Evolutionary conservation across 768 basidiomycete genomes (phyloP), one percentile per base, ranked within the genome.

Genomic region (Russula foetens): DNA sequence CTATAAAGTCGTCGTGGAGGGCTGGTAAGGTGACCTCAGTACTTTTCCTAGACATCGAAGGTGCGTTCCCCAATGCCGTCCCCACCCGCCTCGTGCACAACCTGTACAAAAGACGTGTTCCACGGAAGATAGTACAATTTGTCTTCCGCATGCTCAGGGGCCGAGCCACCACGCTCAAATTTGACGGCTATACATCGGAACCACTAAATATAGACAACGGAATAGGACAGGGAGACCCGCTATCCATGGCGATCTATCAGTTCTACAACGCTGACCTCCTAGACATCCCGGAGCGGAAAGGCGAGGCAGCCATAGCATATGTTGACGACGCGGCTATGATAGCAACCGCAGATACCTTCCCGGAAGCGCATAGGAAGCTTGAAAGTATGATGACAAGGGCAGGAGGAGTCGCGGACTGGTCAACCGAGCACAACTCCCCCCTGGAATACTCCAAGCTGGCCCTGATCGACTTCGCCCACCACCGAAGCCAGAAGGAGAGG

Each of bases 1-100:
- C 45, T 8, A 50, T 71, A 39, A 68, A 67, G 23, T 63, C 68
- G 28, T 58, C 68, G 1, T 72, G 68, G 72, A 47, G 64, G 53
- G 59, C 45, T 3, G 45, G 45, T 14, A 46, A 46, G 21, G 74
- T 72, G 0, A 56, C 39, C 2, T 3, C 39, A 17, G 39, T 19
- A 2, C 17, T 41, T 17, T 41, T 41, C 39, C 39, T 41, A 19
- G 39, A 41, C 39, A 41, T 41, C 14, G 39, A 41, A 19, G 39
- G 39, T 7, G 39, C 39, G 6, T 47, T 47, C 46, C 24, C 46
- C 5, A 48, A 48, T 3, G 15, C 46, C 0, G 46, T 28, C 5
- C 26, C 26, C 0, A 15, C 14, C 4, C 4, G 26, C 15, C 26
- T 47, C 1, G 15, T 28, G 14, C 26, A 26, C n/a, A 51, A 23